Evolutionary conservation across 768 basidiomycete genomes (phyloP).

Genomic region (Kwoniella shandongensis): DNA sequence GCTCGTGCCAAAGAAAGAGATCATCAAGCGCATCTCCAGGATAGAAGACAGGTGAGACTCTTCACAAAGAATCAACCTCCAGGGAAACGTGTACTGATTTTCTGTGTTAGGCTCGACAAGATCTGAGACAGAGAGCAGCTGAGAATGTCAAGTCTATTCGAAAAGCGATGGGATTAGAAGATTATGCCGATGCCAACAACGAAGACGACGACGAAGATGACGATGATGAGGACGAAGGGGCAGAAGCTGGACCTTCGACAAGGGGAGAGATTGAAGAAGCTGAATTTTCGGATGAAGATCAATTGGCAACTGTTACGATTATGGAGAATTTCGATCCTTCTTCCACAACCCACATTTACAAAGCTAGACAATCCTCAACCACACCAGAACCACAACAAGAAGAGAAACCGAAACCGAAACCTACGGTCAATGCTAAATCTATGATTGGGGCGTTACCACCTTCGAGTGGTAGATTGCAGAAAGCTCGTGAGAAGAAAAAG

Average conservation of each 20-base stretch:
- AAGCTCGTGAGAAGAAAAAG: slow-evolving; percentile 25
- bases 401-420: slow-evolving; percentile 56
- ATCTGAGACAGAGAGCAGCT: slow-evolving; percentile 71
- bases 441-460: slow-evolving; percentile 43
- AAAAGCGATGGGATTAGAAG: slow-evolving; percentile 57
- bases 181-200: slow-evolving; percentile 1
- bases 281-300: slow-evolving; percentile 79
- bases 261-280: slow-evolving; percentile 57
- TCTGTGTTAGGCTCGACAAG: slow-evolving; percentile 66
- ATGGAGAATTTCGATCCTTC: slow-evolving; percentile 86
- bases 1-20: slow-evolving; percentile 73
- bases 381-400: slow-evolving; percentile 17
- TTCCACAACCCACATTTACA: slow-evolving; percentile 32
- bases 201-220: slow-evolving; percentile 50
- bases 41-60: slow-evolving; percentile 68
- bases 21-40: slow-evolving; percentile 70
- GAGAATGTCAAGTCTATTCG: slow-evolving; percentile 78
- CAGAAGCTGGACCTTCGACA: slow-evolving; percentile 38
- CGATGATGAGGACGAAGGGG: slow-evolving; percentile 54
- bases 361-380: slow-evolving; percentile 2
- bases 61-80: not conserved
- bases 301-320: slow-evolving; percentile 83
- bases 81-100: slow-evolving; percentile 1
- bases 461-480: slow-evolving; percentile 41
- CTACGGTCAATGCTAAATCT: slow-evolving; percentile 4